These are phyloP conservation scores for Aspergillus pseudoviridinutans DNA, from an alignment of 2,329 filamentous ascomycete species.

Conservation along the genomic window DNA sequence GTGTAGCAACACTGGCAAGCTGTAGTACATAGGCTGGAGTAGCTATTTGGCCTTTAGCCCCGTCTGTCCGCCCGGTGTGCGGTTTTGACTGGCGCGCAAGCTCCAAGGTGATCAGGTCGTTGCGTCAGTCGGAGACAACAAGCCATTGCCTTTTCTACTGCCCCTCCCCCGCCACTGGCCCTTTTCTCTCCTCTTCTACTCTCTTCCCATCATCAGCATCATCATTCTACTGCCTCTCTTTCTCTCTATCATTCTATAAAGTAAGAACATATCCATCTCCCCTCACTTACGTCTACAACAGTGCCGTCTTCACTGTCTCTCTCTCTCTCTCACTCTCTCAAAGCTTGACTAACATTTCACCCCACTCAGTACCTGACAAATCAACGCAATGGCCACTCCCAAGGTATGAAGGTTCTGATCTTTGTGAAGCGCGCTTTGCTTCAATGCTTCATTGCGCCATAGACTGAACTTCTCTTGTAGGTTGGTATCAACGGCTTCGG, in stretches of 20 bases:
- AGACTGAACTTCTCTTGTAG: slow-evolving; percentile 39
- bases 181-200: slow-evolving; percentile 15
- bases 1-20: background rate
- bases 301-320: background rate
- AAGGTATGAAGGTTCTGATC: slow-evolving; percentile 22
- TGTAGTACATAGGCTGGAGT: background rate
- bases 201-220: slow-evolving; percentile 9
- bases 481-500: slow-evolving; percentile 99
- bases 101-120: slow-evolving; percentile 24
- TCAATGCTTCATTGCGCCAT: slow-evolving; percentile 1
- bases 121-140: slow-evolving; percentile 29
- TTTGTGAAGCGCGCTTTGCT: background rate
- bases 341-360: slow-evolving; percentile 26
- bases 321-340: background rate
- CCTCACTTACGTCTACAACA: background rate
- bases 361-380: slow-evolving; percentile 20
- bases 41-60: slow-evolving; percentile 17
- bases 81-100: slow-evolving; percentile 8
- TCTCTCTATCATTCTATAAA: slow-evolving; percentile 4
- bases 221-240: slow-evolving; percentile 3
- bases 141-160: slow-evolving; percentile 22
- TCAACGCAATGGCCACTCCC: slow-evolving; percentile 32
- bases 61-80: slow-evolving; percentile 29
- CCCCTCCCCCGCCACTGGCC: slow-evolving; percentile 24
- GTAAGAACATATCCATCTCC: slow-evolving; percentile 10